Percentiles rank a stretch among this genome's conserved stretches.
These are phyloP conservation scores for Mucor indicus DNA, from an alignment of 371 early-diverging fungal species.

Conservation along the genomic window DNA sequence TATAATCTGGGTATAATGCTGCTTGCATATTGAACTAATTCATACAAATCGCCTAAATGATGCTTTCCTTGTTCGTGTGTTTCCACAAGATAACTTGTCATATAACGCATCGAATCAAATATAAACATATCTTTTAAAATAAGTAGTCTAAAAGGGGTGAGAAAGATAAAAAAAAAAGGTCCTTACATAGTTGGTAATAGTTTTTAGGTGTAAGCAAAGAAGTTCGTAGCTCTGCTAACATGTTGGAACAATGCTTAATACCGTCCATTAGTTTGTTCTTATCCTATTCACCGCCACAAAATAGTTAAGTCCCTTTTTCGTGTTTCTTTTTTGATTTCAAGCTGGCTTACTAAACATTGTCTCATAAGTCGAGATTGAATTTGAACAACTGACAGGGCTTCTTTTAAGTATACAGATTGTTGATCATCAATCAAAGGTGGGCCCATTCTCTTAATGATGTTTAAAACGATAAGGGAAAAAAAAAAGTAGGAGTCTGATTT, in stretches of 20 bases:
- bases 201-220: slow-evolving; percentile 89
- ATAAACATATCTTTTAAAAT: slow-evolving; percentile 82
- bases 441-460: too few species aligned
- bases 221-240: slow-evolving; percentile 91
- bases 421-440: too few species aligned
- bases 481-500: background rate
- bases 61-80: slow-evolving; percentile 78
- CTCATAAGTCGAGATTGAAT: slow-evolving; percentile 89
- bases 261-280: slow-evolving; percentile 89
- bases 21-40: slow-evolving; percentile 94
- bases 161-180: too few species aligned
- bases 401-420: too few species aligned
- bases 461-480: background rate
- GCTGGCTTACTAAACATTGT: slow-evolving; percentile 69
- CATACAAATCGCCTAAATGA: slow-evolving; percentile 92
- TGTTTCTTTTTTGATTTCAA: too few species aligned
- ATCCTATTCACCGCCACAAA: slow-evolving; percentile 49
- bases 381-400: slow-evolving; percentile 51
- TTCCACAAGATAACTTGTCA: slow-evolving; percentile 79
- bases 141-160: too few species aligned
- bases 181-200: slow-evolving; percentile 92
- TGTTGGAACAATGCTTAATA: slow-evolving; percentile 89
- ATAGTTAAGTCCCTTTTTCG: too few species aligned
- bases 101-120: slow-evolving; percentile 88
- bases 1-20: slow-evolving; percentile 94